Evolutionary conservation across 2,329 filamentous ascomycete genomes (phyloP).

Genomic region (Nemania serpens): DNA sequence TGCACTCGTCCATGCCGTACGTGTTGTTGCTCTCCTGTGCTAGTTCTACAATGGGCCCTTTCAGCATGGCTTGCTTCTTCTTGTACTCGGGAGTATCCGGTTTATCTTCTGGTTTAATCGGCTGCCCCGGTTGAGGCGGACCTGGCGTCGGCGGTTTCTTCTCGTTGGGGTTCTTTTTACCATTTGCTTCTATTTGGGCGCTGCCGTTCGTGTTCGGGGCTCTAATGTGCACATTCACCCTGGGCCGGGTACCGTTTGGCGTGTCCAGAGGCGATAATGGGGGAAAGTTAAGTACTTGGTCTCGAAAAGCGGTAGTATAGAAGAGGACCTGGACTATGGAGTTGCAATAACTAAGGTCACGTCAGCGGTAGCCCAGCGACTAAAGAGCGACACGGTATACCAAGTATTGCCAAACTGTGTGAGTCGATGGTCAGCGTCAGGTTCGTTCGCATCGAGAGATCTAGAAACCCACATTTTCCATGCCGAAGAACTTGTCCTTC

Average conservation of each 20-base stretch:
- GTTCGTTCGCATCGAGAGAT: conserved; percentile 14
- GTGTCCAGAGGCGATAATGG: conserved; percentile 70
- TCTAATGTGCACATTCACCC: conserved; percentile 65
- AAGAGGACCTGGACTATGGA: conserved; percentile 97
- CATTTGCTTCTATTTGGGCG: conserved; percentile 48
- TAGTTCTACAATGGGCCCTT: conserved; percentile 85
- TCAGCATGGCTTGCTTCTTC: conserved; percentile 91
- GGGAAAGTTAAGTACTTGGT: conserved; percentile 92
- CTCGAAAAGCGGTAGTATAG: conserved; percentile 91
- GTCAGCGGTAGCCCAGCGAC: conserved; percentile 35
- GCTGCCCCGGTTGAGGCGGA: conserved; percentile 59
- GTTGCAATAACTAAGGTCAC: conserved; percentile 80
- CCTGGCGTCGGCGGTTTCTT: conserved; percentile 59
- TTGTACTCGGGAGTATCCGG: conserved; percentile 96
- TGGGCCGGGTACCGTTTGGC: conserved; percentile 62
- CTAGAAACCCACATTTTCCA: conserved; percentile 78
- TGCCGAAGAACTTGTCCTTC: conserved; percentile 96
- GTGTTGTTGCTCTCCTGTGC: conserved; percentile 76
- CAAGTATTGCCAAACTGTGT: conserved; percentile 94
- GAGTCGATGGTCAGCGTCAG: conserved; percentile 43
- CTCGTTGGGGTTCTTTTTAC: conserved; percentile 59
- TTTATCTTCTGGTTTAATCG: conserved; percentile 80
- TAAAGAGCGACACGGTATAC: conserved; percentile 55
- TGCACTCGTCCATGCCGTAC: conserved; percentile 92
- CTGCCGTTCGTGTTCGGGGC: conserved; percentile 57